Evolutionary conservation across 2,329 filamentous ascomycete species (phyloP).

Genomic region (Sarocladiaceae sp.): DNA sequence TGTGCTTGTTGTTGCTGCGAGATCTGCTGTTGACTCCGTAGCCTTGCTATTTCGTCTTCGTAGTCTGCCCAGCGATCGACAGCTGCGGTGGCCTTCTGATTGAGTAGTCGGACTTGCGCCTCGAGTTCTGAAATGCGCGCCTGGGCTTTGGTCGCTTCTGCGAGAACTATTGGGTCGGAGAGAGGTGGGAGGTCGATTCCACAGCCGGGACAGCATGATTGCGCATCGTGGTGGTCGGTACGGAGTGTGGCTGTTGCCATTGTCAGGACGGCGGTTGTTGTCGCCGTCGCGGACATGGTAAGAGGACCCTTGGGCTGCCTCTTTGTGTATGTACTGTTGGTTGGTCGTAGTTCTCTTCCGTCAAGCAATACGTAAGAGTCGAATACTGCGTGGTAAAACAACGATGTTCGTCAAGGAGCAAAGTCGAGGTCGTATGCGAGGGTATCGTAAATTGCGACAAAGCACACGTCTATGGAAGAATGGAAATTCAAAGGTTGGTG

Average conservation of each 20-base stretch:
- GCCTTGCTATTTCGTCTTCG: conserved; percentile 67
- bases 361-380: too few species aligned
- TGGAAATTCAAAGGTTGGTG: not conserved
- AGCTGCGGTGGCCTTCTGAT: conserved; percentile 63
- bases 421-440: not conserved
- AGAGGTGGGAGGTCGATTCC: conserved; percentile 25
- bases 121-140: conserved; percentile 65
- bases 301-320: not conserved
- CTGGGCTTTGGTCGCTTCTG: conserved; percentile 39
- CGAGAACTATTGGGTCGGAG: conserved; percentile 17
- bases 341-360: not conserved
- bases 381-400: too few species aligned
- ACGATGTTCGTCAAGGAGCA: too few species aligned
- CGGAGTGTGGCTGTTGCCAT: conserved; percentile 24
- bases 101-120: conserved; percentile 64
- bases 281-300: conserved; percentile 8
- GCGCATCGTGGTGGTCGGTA: conserved; percentile 10
- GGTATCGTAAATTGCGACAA: not conserved
- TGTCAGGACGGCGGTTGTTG: conserved; percentile 22
- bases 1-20: conserved; percentile 9
- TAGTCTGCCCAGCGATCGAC: conserved; percentile 70
- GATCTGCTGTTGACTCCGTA: conserved; percentile 43
- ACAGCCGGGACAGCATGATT: conserved; percentile 46
- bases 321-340: not conserved
- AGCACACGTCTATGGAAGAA: not conserved